phyloP scores from a whole-genome alignment of 345 rosid genomes.

The Citropsis articulata region DNA sequence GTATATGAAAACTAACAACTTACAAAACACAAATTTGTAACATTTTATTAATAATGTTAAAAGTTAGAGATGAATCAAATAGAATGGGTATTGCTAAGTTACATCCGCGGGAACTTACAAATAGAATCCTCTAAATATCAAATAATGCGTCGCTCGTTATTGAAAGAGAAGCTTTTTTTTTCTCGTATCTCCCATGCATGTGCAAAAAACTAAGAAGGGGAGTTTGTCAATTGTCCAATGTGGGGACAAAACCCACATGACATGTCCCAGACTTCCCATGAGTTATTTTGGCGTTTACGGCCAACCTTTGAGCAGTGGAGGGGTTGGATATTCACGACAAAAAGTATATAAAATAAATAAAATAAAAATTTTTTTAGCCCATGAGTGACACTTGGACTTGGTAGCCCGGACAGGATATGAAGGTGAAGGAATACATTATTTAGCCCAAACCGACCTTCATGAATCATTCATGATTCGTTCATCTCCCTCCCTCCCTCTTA shows the following conservation, averaged over 20 bases:
- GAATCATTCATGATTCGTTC: not conserved
- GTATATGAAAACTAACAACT: too few species aligned
- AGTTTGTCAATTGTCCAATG: not conserved
- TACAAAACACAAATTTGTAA: too few species aligned
- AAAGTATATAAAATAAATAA: not conserved
- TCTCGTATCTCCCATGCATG: constrained; percentile 2
- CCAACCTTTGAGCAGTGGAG: constrained; percentile 16
- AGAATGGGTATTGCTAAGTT: too few species aligned
- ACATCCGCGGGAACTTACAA: too few species aligned
- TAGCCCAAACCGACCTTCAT: not conserved
- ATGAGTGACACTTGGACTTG: not conserved
- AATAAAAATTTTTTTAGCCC: not conserved
- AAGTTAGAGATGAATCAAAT: too few species aligned
- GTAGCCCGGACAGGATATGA: not conserved
- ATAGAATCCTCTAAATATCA: too few species aligned
- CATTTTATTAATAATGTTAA: too few species aligned
- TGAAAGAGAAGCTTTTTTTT: too few species aligned
- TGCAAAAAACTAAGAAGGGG: not conserved
- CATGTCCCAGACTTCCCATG: constrained; percentile 13
- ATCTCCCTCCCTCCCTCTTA: not conserved
- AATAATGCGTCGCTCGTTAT: too few species aligned
- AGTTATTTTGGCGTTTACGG: constrained; percentile 3
- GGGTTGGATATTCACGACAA: constrained; percentile 11
- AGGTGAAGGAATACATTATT: too few species aligned
- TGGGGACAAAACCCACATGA: constrained; percentile 31